These are phyloP conservation scores for Dioszegia hungarica DNA, from an alignment of 768 basidiomycete species.

Conservation along the genomic window DNA sequence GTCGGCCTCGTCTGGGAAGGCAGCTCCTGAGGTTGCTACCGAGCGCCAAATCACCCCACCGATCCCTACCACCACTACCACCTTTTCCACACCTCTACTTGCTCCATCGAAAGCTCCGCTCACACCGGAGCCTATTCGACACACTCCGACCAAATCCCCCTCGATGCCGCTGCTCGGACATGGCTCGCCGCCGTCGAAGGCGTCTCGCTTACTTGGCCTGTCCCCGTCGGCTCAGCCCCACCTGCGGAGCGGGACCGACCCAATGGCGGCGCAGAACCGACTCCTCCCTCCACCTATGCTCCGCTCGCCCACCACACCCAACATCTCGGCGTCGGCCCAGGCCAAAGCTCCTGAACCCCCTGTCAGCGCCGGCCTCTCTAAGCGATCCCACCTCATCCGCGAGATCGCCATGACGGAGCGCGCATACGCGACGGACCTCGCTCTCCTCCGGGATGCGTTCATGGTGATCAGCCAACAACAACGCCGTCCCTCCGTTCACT, in stretches of 20 bases:
- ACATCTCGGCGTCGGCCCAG: slow-evolving; percentile 7
- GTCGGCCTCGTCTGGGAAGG: too few relatives aligned
- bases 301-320: slow-evolving; percentile 22
- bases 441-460: slow-evolving; percentile 46
- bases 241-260: slow-evolving; percentile 6
- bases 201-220: slow-evolving; percentile 11
- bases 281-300: slow-evolving; percentile 20
- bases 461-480: slow-evolving; percentile 15
- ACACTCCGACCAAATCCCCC: slow-evolving; percentile 14
- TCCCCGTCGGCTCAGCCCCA: neutral
- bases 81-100: neutral
- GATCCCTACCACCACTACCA: neutral
- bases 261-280: neutral
- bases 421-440: slow-evolving; percentile 47
- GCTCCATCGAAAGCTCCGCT: neutral
- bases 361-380: slow-evolving; percentile 25
- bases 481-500: slow-evolving; percentile 7
- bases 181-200: slow-evolving; percentile 8
- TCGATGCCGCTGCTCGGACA: slow-evolving; percentile 15
- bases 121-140: neutral
- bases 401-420: slow-evolving; percentile 49
- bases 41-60: too few relatives aligned
- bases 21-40: too few relatives aligned
- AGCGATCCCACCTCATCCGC: slow-evolving; percentile 46
- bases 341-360: slow-evolving; percentile 4